Conservation (phyloP, 2,329 filamentous ascomycete genomes). For the Aspergillus neoniger region DNA sequence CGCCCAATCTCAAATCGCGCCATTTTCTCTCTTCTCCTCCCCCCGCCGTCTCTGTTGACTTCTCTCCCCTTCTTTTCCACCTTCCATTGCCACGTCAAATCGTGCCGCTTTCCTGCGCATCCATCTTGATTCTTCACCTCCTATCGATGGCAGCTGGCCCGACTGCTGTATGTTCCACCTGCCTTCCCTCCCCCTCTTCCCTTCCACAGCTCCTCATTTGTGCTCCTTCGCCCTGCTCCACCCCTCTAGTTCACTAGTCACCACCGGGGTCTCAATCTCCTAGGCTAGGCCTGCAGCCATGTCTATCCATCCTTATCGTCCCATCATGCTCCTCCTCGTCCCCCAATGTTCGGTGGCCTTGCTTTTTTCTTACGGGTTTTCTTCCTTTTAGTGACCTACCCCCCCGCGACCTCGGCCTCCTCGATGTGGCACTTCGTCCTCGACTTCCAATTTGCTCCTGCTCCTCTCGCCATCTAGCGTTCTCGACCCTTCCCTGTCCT, state of each 20-base stretch:
- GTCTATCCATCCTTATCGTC: constrained; percentile 18
- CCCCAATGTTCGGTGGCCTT: constrained; percentile 12
- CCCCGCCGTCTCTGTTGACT: neutral
- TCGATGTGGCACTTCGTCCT: constrained; percentile 31
- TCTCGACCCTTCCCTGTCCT: constrained; percentile 8
- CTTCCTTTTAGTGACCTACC: constrained; percentile 26
- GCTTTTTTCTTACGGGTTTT: constrained; percentile 3
- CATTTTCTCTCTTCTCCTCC: constrained; percentile 9
- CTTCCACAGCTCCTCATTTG: constrained; percentile 27
- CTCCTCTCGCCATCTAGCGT: constrained; percentile 1
- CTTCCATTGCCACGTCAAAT: too few species aligned
- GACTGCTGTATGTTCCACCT: constrained; percentile 30
- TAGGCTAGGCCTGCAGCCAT: constrained; percentile 21
- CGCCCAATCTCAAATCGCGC: neutral
- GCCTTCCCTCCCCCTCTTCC: constrained; percentile 15
- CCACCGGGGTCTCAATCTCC: constrained; percentile 19
- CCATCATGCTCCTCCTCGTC: constrained; percentile 11
- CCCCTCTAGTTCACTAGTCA: constrained; percentile 20
- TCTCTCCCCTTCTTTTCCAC: too few species aligned
- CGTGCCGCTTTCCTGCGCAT: too few species aligned
- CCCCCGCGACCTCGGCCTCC: constrained; percentile 27
- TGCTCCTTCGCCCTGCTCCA: constrained; percentile 21
- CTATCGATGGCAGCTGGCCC: constrained; percentile 37
- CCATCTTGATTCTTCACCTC: constrained; percentile 18
- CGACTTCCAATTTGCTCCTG: neutral